These are phyloP conservation scores for Entomortierella beljakovae DNA, from an alignment of 192 early-diverging fungal genomes.

Conservation along the genomic window DNA sequence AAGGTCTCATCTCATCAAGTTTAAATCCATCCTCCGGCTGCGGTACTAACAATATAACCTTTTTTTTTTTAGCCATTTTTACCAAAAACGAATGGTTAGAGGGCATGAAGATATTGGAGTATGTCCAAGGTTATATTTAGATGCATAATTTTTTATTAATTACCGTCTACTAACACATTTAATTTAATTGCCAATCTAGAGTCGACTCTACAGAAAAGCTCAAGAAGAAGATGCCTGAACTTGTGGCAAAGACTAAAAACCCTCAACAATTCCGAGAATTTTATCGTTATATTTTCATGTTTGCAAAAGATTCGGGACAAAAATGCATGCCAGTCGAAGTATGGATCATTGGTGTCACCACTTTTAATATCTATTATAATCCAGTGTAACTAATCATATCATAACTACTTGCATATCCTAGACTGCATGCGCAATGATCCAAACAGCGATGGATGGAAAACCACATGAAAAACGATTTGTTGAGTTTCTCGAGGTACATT, in stretches of 20 bases:
- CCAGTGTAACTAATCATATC: too few relatives aligned
- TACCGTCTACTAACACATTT: not conserved
- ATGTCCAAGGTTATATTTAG: not conserved
- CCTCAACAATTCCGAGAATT: slow-evolving; percentile 66
- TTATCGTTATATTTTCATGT: slow-evolving; percentile 72
- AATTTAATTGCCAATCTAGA: slow-evolving; percentile 14
- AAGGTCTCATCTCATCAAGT: not conserved
- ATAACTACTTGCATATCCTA: slow-evolving; percentile 13
- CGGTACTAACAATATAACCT: not conserved
- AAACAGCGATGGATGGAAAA: slow-evolving; percentile 57
- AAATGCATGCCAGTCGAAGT: slow-evolving; percentile 71
- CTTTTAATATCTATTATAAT: not conserved
- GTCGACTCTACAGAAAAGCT: slow-evolving; percentile 53
- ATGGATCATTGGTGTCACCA: slow-evolving; percentile 8
- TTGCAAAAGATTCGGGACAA: slow-evolving; percentile 71
- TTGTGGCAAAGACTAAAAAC: slow-evolving; percentile 45
- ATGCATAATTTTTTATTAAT: too few relatives aligned
- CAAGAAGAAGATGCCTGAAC: slow-evolving; percentile 43
- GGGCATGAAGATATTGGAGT: slow-evolving; percentile 41
- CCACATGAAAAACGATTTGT: slow-evolving; percentile 62
- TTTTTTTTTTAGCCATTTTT: slow-evolving; percentile 52
- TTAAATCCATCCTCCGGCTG: not conserved
- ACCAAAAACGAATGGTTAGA: slow-evolving; percentile 56
- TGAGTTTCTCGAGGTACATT: slow-evolving; percentile 59
- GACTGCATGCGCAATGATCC: slow-evolving; percentile 66